phyloP scores from a whole-genome alignment of 768 basidiomycete genomes.

The Cystobasidium tubakii region DNA sequence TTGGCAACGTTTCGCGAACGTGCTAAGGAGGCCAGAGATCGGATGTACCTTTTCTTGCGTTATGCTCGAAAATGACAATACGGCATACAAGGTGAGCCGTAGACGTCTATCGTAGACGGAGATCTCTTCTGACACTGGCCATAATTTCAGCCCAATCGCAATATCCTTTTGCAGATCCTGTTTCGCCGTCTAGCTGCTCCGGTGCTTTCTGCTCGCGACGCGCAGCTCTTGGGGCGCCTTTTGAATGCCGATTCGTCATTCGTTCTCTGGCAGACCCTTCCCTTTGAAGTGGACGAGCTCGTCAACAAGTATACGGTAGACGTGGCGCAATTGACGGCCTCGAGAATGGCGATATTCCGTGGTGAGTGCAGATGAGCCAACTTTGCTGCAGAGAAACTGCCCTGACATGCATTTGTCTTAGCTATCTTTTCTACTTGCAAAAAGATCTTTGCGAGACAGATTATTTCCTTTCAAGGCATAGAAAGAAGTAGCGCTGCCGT shows the following conservation, averaged over 20 bases:
- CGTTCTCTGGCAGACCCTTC: neutral
- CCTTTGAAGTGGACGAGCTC: slow-evolving; percentile 6
- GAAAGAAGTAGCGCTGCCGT: slow-evolving; percentile 5
- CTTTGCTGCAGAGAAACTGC: neutral
- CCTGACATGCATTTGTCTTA: neutral
- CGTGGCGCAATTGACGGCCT: neutral
- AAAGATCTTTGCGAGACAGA: neutral
- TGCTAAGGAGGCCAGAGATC: slow-evolving; percentile 57
- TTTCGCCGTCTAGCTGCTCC: neutral
- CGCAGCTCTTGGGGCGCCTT: neutral
- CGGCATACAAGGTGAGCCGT: slow-evolving; percentile 35
- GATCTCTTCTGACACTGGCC: slow-evolving; percentile 1
- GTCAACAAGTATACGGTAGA: neutral
- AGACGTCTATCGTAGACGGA: neutral
- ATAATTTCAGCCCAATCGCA: slow-evolving; percentile 8
- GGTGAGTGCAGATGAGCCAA: neutral
- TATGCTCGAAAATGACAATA: slow-evolving; percentile 38
- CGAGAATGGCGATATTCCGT: neutral
- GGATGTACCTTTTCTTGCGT: slow-evolving; percentile 57
- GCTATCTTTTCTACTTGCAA: slow-evolving; percentile 20
- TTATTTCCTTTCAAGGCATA: neutral
- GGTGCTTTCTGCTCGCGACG: neutral
- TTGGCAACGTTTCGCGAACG: slow-evolving; percentile 58
- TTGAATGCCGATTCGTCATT: neutral
- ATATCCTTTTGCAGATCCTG: slow-evolving; percentile 10